Base-by-base conservation (phyloP, 2,329 filamentous ascomycete species). In the Dothideomycetes sp. region DNA sequence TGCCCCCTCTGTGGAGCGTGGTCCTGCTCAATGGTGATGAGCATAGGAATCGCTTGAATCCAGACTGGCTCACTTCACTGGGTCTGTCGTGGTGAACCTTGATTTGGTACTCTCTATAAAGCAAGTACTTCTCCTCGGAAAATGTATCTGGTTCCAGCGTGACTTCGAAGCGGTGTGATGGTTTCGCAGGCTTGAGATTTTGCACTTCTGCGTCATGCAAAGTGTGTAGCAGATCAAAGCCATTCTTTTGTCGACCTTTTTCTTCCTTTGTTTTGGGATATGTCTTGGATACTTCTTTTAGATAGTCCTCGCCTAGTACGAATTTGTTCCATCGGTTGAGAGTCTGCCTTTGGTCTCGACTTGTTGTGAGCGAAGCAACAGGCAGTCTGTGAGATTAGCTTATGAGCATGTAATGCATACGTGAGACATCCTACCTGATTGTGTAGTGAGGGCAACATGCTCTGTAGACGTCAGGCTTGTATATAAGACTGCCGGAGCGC, bases 381-480 rank as follows among this genome's bases (percentile, higher is more conserved):
- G 85, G 81, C 15, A 88, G 67, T 34, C 83, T 69, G 42, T 43
- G n/a, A 19, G 18, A 35, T 41, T 40, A 37, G 36, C 38, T 4
- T n/a, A 11, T 16, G 8, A 11, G 14, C 18, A 35, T 15, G 11
- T 19, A 12, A 35, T 19, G 7, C 22, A 27, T 7, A 7, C 12
- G 22, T 27, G 12, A 27, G 15, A 7, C 12, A 10, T 15, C 55
- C 38, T 49, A 68, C 66, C 65, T 77, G 39, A 91, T 79, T 1
- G 83, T 87, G 58, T 89, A 96, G 55, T 95, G 87, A 33, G 88
- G 87, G 59, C 91, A 98, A 54, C 91, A 98, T 45, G 86, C 84
- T 41, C 78, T 70, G 43, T 73, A 72, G 52, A 85, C 79, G 58
- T 91, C 81, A 11, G 84, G 84, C 45, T 84, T 77, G 61, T 91